Evolutionary conservation across 176 grass and related monocot genomes (phyloP).

Genomic region (Avena eriantha): DNA sequence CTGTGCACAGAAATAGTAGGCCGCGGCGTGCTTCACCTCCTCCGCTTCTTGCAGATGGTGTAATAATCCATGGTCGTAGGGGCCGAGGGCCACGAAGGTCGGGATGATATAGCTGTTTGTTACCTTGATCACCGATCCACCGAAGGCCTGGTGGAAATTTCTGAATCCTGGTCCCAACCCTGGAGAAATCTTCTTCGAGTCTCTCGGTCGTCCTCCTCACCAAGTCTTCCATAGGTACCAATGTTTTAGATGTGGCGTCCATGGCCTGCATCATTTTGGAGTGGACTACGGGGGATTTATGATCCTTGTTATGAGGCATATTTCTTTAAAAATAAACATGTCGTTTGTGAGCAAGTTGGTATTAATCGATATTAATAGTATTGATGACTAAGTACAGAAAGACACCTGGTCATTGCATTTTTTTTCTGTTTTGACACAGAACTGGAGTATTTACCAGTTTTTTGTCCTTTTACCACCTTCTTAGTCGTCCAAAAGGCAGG

Average conservation of each 20-base stretch:
- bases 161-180: not conserved
- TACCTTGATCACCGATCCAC: not conserved
- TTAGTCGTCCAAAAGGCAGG: too few species aligned
- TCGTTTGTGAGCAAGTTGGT: too few species aligned
- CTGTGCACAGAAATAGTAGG: not conserved
- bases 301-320: not conserved
- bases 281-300: not conserved
- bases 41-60: not conserved
- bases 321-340: too few species aligned
- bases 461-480: too few species aligned
- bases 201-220: not conserved
- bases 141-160: not conserved
- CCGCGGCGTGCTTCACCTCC: slow-evolving; percentile 6
- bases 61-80: not conserved
- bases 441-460: too few species aligned
- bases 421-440: too few species aligned
- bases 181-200: not conserved
- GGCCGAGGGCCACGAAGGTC: slow-evolving; percentile 5
- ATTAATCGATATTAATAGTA: too few species aligned
- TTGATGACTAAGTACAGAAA: too few species aligned
- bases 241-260: not conserved
- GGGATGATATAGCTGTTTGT: not conserved
- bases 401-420: too few species aligned
- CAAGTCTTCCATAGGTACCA: not conserved
- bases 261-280: not conserved